These are phyloP conservation scores for Malania oleifera DNA, from an alignment of 164 flowering plant species.

Conservation along the genomic window DNA sequence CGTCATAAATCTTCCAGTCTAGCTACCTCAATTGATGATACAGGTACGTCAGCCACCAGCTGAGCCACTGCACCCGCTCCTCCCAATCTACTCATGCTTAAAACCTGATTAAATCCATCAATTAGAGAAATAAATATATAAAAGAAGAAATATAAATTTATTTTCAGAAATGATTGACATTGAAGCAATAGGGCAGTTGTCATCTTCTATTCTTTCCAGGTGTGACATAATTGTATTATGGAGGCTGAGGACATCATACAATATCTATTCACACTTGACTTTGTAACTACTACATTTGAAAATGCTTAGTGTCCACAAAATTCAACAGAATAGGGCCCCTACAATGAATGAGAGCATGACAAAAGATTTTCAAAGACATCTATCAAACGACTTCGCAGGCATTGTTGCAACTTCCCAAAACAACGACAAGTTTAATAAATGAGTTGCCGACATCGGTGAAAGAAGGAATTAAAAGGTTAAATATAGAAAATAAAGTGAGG, in stretches of 20 bases:
- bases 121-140: neutral
- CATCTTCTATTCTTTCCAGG: no score
- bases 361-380: neutral
- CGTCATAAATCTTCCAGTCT: no score
- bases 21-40: conserved; percentile 39
- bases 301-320: conserved; percentile 7
- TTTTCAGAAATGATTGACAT: neutral
- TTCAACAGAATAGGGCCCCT: conserved; percentile 11
- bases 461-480: no score
- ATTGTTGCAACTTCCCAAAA: neutral
- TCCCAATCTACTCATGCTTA: conserved; percentile 56
- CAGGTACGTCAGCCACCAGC: conserved; percentile 47
- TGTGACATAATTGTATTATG: neutral
- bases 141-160: neutral
- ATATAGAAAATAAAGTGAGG: neutral
- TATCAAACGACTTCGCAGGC: neutral
- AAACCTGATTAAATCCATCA: conserved; percentile 24
- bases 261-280: conserved; percentile 14
- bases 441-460: no score
- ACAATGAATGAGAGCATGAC: neutral
- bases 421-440: neutral
- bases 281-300: conserved; percentile 9
- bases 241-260: conserved; percentile 7
- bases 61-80: conserved; percentile 59
- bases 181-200: neutral